Percentiles rank a stretch among this genome's conserved stretches.
Evolutionary conservation across 2,329 filamentous ascomycete species (phyloP).

Genomic region (Sporothrix brunneoviolacea): DNA sequence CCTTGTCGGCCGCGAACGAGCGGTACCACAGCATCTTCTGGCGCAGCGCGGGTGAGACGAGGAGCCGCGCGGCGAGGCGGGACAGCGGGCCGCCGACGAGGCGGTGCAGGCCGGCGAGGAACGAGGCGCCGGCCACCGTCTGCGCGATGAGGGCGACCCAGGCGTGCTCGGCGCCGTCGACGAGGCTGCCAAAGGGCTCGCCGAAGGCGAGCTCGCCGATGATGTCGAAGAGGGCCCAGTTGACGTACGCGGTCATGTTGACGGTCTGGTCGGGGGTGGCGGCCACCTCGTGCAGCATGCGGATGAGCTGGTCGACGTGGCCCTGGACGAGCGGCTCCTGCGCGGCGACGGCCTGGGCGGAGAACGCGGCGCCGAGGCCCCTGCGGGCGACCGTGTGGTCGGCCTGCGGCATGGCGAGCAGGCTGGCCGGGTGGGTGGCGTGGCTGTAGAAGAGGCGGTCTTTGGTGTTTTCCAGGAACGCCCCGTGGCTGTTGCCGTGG

Average conservation of each 20-base stretch:
- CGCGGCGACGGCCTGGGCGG: conserved; percentile 16
- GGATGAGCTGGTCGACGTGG: conserved; percentile 13
- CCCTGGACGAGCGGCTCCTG: conserved; percentile 12
- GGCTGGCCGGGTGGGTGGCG: conserved; percentile 1
- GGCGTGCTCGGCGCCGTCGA: conserved; percentile 21
- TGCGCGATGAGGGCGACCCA: conserved; percentile 25
- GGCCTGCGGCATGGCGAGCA: conserved; percentile 6
- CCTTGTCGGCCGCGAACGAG: not conserved
- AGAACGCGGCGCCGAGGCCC: conserved; percentile 13
- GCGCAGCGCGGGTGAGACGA: not conserved
- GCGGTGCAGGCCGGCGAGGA: not conserved
- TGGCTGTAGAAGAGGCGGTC: conserved; percentile 10
- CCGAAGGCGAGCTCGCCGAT: conserved; percentile 39
- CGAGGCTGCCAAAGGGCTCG: conserved; percentile 33
- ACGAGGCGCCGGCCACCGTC: conserved; percentile 16
- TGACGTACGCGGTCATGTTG: conserved; percentile 38
- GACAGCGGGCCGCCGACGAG: conserved; percentile 6
- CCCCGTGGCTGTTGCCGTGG: not conserved
- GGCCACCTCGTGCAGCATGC: conserved; percentile 5
- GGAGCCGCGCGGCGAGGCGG: not conserved
- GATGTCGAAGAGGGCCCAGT: conserved; percentile 32
- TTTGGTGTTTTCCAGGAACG: conserved; percentile 13
- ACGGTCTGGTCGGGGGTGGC: conserved; percentile 24
- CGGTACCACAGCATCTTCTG: not conserved
- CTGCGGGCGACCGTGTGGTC: conserved; percentile 11